These are phyloP conservation scores for Syzygium syzygioides DNA, from an alignment of 441 rosid genomes.

Conservation along the genomic window DNA sequence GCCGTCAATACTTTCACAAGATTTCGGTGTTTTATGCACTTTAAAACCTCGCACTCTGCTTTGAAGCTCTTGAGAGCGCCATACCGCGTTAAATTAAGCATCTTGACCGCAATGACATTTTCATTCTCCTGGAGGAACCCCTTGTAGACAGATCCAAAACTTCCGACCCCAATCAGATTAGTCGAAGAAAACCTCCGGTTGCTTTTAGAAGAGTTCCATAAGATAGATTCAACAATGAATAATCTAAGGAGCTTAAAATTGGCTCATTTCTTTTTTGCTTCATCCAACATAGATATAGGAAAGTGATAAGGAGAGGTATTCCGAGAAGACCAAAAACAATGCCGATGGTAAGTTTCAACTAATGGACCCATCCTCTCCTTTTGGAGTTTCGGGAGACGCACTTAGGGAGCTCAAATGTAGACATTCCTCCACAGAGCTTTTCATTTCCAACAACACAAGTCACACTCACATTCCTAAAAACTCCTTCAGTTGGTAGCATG, in stretches of 20 bases:
- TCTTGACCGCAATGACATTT: neutral
- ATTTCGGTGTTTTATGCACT: neutral
- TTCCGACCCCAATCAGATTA: neutral
- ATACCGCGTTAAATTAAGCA: neutral
- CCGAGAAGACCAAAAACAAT: neutral
- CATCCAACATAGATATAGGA: neutral
- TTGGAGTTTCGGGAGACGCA: neutral
- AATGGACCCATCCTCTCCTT: no score
- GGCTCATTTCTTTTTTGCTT: neutral
- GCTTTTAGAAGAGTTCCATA: neutral
- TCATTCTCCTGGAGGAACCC: neutral
- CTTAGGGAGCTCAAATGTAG: neutral
- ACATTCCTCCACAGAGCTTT: neutral
- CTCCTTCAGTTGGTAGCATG: neutral
- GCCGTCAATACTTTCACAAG: neutral
- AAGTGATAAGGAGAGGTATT: neutral
- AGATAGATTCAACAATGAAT: neutral
- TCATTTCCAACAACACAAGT: neutral
- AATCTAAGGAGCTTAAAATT: neutral
- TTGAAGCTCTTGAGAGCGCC: neutral
- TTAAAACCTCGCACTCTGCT: neutral
- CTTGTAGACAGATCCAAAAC: neutral
- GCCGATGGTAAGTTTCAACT: neutral
- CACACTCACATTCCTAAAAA: neutral
- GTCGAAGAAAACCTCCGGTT: neutral